A percentile compares a stretch with the other conserved stretches of the same genome.
Conservation (phyloP, 805 yeast species). For the Candida nitratophila region DNA sequence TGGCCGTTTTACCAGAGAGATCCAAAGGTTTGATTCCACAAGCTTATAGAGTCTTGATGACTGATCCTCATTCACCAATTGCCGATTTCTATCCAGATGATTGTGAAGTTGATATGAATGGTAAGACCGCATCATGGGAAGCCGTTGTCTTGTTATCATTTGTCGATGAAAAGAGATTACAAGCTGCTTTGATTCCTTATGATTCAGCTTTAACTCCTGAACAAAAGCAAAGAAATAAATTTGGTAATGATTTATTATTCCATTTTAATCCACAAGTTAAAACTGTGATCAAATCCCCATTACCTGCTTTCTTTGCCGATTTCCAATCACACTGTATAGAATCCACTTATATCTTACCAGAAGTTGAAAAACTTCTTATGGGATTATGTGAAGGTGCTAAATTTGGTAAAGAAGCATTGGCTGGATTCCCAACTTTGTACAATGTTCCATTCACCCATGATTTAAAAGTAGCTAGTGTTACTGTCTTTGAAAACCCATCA, state of each 20-base stretch:
- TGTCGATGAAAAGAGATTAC: slow-evolving; percentile 72
- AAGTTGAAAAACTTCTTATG: slow-evolving; percentile 34
- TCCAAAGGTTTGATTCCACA: slow-evolving; percentile 82
- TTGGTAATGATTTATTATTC: slow-evolving; percentile 66
- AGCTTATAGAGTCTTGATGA: slow-evolving; percentile 77
- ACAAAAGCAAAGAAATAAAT: slow-evolving; percentile 66
- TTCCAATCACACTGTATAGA: slow-evolving; percentile 76
- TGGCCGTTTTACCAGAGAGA: slow-evolving; percentile 94
- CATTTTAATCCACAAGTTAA: slow-evolving; percentile 71
- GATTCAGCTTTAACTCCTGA: slow-evolving; percentile 57
- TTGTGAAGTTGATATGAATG: slow-evolving; percentile 90
- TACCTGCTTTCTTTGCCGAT: slow-evolving; percentile 71
- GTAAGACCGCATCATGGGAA: slow-evolving; percentile 92
- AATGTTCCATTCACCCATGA: slow-evolving; percentile 56
- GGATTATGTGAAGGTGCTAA: slow-evolving; percentile 64
- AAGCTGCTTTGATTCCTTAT: slow-evolving; percentile 63
- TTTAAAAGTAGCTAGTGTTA: slow-evolving; percentile 55
- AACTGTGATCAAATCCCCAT: slow-evolving; percentile 62
- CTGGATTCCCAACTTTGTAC: slow-evolving; percentile 85
- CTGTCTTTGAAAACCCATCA: slow-evolving; percentile 80
- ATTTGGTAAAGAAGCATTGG: slow-evolving; percentile 62
- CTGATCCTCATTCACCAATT: slow-evolving; percentile 69
- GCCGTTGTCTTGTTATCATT: slow-evolving; percentile 88
- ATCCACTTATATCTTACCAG: slow-evolving; percentile 44
- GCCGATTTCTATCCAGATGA: slow-evolving; percentile 88